Percentiles rank a stretch among this genome's conserved stretches.
These are phyloP conservation scores for Ascosphaera apis DNA, from an alignment of 2,329 filamentous ascomycete species.

Conservation along the genomic window DNA sequence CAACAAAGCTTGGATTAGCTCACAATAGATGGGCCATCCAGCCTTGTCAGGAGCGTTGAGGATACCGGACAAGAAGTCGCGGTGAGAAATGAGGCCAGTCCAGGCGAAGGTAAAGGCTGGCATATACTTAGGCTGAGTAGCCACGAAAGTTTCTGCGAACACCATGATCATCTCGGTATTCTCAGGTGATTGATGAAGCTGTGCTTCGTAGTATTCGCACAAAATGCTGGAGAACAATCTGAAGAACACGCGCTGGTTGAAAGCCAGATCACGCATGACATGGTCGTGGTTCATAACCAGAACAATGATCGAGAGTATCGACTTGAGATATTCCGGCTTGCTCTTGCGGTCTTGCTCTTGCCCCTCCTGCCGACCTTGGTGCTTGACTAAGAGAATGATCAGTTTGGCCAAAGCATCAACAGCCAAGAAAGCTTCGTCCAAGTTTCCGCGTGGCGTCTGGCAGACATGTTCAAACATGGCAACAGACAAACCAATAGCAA, in stretches of 20 bases:
- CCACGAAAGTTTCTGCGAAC: constrained; percentile 47
- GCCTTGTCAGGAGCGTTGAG: constrained; percentile 41
- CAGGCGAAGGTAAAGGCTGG: constrained; percentile 71
- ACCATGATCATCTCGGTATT: constrained; percentile 49
- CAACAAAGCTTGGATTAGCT: constrained; percentile 49
- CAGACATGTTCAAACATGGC: constrained; percentile 52
- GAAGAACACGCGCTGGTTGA: constrained; percentile 80
- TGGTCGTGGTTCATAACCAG: constrained; percentile 73
- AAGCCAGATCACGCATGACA: constrained; percentile 52
- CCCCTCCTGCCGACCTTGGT: constrained; percentile 37
- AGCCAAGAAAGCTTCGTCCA: constrained; percentile 37
- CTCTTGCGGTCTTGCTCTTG: constrained; percentile 34
- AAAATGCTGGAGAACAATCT: constrained; percentile 67
- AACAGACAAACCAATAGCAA: constrained; percentile 59
- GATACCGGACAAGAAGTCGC: constrained; percentile 60
- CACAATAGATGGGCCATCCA: constrained; percentile 57
- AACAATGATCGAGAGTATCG: constrained; percentile 52
- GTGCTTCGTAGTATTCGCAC: constrained; percentile 42
- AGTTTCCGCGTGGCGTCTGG: constrained; percentile 34
- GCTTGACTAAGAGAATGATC: constrained; percentile 50
- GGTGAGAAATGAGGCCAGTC: constrained; percentile 62
- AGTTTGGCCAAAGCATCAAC: constrained; percentile 69
- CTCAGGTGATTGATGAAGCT: constrained; percentile 33
- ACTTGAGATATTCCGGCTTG: constrained; percentile 52
- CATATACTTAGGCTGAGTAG: constrained; percentile 52